Evolutionary conservation across 2,329 filamentous ascomycete genomes (phyloP).

Genomic region (Coniochaeta prunicola): DNA sequence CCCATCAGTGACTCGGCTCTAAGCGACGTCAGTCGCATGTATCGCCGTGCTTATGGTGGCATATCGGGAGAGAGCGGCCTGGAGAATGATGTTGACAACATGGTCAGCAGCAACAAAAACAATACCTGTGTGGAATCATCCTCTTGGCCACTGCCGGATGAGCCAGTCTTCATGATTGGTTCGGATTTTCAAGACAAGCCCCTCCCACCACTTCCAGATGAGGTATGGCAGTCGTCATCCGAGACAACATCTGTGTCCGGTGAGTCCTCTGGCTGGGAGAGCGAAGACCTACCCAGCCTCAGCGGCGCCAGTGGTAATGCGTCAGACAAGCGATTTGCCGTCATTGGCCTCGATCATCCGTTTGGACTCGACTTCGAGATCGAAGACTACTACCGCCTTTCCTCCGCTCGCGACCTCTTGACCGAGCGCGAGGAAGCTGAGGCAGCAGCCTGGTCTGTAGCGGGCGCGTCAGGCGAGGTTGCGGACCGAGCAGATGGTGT

Average conservation of each 20-base stretch:
- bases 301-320: not conserved
- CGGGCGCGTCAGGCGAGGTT: not conserved
- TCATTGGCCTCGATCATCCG: not conserved
- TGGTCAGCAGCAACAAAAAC: not conserved
- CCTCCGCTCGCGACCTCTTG: not conserved
- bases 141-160: slow-evolving; percentile 9
- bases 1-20: slow-evolving; percentile 40
- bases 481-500: not conserved
- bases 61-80: slow-evolving; percentile 10
- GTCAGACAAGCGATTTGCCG: not conserved
- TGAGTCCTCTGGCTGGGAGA: not conserved
- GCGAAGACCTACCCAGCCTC: not conserved
- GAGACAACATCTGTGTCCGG: not conserved
- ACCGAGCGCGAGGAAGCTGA: slow-evolving; percentile 1
- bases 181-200: not conserved
- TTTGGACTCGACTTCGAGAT: not conserved
- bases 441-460: not conserved
- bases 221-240: not conserved
- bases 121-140: too few relatives aligned
- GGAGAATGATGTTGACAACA: slow-evolving; percentile 13
- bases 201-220: not conserved
- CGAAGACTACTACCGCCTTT: slow-evolving; percentile 1
- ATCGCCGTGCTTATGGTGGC: slow-evolving; percentile 45
- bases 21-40: slow-evolving; percentile 47
- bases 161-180: not conserved